Evolutionary conservation across 805 yeast genomes (phyloP).

Genomic region (Groenewaldozyma salmanticensis): DNA sequence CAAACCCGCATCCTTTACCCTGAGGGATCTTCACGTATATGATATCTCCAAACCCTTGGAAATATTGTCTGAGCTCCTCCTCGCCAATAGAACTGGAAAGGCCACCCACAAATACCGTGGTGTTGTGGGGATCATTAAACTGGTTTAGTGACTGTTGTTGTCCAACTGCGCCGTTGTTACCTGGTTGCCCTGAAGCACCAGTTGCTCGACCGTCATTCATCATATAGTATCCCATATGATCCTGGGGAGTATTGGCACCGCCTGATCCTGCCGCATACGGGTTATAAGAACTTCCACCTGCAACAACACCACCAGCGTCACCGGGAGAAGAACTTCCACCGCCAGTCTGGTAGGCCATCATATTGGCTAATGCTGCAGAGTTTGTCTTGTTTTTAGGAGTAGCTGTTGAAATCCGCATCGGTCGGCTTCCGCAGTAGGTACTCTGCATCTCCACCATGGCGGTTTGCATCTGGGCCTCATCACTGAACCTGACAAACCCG

Average conservation of each 20-base stretch:
- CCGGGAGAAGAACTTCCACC: conserved; percentile 5
- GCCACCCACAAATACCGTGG: conserved; percentile 79
- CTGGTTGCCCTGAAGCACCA: conserved; percentile 2
- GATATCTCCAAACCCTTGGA: conserved; percentile 61
- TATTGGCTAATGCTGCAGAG: background rate
- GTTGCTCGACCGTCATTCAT: conserved; percentile 7
- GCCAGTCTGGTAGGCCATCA: conserved; percentile 12
- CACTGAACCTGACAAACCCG: conserved; percentile 76
- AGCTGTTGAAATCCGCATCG: conserved; percentile 69
- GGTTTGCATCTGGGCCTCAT: conserved; percentile 56
- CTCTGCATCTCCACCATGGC: conserved; percentile 82
- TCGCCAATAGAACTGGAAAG: conserved; percentile 48
- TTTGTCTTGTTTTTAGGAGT: conserved; percentile 38
- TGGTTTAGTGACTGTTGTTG: conserved; percentile 34
- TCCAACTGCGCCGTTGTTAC: conserved; percentile 9
- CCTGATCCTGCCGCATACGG: conserved; percentile 8
- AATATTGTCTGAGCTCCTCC: conserved; percentile 49
- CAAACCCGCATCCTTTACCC: conserved; percentile 81
- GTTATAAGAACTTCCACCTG: conserved; percentile 1
- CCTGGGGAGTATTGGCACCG: conserved; percentile 17
- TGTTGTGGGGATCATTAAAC: conserved; percentile 71
- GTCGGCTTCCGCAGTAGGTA: conserved; percentile 54
- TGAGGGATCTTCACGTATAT: conserved; percentile 53
- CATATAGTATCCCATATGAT: conserved; percentile 11
- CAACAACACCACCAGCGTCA: conserved; percentile 3